Evolutionary conservation across 495 filamentous ascomycete genomes (phyloP).

Genomic region (Rhypophila decipiens): DNA sequence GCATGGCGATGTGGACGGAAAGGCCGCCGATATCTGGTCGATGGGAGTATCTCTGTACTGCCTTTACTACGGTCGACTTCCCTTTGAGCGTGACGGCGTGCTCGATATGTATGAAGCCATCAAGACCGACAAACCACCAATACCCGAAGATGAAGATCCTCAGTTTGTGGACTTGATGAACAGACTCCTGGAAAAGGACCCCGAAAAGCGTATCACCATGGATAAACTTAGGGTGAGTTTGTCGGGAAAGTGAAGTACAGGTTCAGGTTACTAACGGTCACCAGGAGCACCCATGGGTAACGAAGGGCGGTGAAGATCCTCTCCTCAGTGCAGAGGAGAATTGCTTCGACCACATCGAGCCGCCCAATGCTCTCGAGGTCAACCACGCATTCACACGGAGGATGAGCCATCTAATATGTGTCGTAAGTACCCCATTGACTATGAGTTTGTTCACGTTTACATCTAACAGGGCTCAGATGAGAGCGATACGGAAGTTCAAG

Average conservation of each 20-base stretch:
- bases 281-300: conserved; percentile 93
- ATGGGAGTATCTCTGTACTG: conserved; percentile 97
- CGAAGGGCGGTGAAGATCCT: conserved; percentile 70
- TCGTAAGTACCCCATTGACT: conserved; percentile 52
- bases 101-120: conserved; percentile 89
- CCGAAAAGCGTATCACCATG: conserved; percentile 74
- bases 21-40: conserved; percentile 93
- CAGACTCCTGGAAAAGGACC: conserved; percentile 69
- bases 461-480: conserved; percentile 55
- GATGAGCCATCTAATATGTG: conserved; percentile 73
- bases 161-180: conserved; percentile 62
- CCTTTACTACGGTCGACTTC: conserved; percentile 77
- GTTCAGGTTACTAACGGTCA: background rate
- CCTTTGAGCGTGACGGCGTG: conserved; percentile 71
- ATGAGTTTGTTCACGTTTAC: background rate
- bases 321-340: conserved; percentile 81
- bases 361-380: conserved; percentile 82
- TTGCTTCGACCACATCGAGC: conserved; percentile 67
- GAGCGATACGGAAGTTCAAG: conserved; percentile 87
- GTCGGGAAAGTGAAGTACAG: background rate
- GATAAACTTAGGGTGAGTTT: conserved; percentile 64
- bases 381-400: conserved; percentile 85
- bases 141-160: conserved; percentile 51
- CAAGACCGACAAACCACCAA: conserved; percentile 49
- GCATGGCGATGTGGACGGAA: conserved; percentile 84